Evolutionary conservation across 176 grass and related monocot genomes (phyloP).

Genomic region (Echinochloa phyllopogon): DNA sequence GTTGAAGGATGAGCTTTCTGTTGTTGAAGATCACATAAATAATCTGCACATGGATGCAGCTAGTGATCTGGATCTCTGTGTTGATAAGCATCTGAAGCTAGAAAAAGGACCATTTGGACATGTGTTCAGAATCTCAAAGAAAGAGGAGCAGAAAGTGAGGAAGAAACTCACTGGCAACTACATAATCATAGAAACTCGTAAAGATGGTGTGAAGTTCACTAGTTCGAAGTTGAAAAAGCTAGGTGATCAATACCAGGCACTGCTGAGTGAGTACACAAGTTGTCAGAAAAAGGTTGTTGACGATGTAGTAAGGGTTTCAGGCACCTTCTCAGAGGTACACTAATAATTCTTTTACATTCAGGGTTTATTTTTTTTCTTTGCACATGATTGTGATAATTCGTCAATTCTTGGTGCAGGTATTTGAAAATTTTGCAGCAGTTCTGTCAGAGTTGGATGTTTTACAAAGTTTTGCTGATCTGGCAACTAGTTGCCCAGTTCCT

Average conservation of each 20-base stretch:
- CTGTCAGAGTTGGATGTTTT: slow-evolving; percentile 94
- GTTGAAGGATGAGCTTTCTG: slow-evolving; percentile 74
- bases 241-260: slow-evolving; percentile 86
- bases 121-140: slow-evolving; percentile 98
- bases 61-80: slow-evolving; percentile 82
- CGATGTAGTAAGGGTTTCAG: slow-evolving; percentile 71
- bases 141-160: slow-evolving; percentile 98
- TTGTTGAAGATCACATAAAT: slow-evolving; percentile 73
- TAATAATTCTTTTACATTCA: slow-evolving; percentile 32
- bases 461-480: slow-evolving; percentile 92
- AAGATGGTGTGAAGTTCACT: slow-evolving; percentile 97
- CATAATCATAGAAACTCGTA: slow-evolving; percentile 94
- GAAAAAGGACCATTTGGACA: slow-evolving; percentile 90
- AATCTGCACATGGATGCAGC: slow-evolving; percentile 74
- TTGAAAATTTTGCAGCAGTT: slow-evolving; percentile 77
- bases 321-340: slow-evolving; percentile 83
- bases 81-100: slow-evolving; percentile 87
- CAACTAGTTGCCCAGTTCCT: slow-evolving; percentile 79
- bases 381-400: slow-evolving; percentile 20
- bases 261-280: slow-evolving; percentile 66
- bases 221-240: slow-evolving; percentile 89
- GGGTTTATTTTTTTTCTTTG: slow-evolving; percentile 4
- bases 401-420: slow-evolving; percentile 65
- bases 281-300: slow-evolving; percentile 84
- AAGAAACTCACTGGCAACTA: slow-evolving; percentile 81